These are phyloP conservation scores for Pseudocercospora musae DNA, from an alignment of 2,329 filamentous ascomycete genomes.

Conservation along the genomic window DNA sequence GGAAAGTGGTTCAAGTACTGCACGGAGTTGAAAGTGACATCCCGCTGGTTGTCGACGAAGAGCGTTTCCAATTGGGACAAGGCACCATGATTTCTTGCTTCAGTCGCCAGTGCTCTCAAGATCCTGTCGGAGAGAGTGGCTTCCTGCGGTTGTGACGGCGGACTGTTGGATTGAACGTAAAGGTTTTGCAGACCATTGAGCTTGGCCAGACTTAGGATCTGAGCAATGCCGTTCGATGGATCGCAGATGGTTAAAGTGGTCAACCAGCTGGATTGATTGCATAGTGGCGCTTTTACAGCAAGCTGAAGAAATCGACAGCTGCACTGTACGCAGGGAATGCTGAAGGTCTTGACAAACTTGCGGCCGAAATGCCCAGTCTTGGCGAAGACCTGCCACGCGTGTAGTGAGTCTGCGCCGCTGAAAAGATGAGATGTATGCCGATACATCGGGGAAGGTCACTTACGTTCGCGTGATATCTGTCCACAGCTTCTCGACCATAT, in stretches of 20 bases:
- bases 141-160: background rate
- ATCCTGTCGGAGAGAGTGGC: slow-evolving; percentile 18
- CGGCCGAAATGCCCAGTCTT: background rate
- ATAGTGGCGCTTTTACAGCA: background rate
- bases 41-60: slow-evolving; percentile 13
- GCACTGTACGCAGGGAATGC: background rate
- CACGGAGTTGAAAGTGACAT: slow-evolving; percentile 15
- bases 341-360: background rate
- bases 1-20: slow-evolving; percentile 20
- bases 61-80: slow-evolving; percentile 21
- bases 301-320: background rate
- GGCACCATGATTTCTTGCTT: slow-evolving; percentile 14
- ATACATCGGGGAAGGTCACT: background rate
- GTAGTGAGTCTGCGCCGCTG: background rate
- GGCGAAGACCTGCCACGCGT: slow-evolving; percentile 9
- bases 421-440: background rate
- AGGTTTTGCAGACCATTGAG: slow-evolving; percentile 20
- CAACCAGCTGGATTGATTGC: slow-evolving; percentile 17
- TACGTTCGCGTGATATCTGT: slow-evolving; percentile 9
- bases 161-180: slow-evolving; percentile 5
- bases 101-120: slow-evolving; percentile 23
- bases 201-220: slow-evolving; percentile 13
- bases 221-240: background rate
- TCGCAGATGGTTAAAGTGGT: slow-evolving; percentile 18
- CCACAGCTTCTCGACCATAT: slow-evolving; percentile 18